Percentiles rank a stretch among this genome's conserved stretches.
Conservation (phyloP, 805 yeast genomes). For the Ogataea philodendri region DNA sequence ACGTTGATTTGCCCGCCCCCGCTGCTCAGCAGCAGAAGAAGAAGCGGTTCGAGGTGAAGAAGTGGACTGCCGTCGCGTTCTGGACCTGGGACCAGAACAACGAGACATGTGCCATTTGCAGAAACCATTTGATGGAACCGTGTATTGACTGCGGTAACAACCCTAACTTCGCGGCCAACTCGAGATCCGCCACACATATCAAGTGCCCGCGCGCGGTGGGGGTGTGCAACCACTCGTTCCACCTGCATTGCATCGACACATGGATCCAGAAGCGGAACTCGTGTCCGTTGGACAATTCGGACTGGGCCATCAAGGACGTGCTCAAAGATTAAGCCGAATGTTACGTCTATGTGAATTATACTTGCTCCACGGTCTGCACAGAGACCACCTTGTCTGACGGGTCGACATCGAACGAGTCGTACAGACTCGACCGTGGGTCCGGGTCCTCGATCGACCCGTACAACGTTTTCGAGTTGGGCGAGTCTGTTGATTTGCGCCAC, state of each 20-base stretch:
- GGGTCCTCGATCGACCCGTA: conserved; percentile 3
- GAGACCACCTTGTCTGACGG: conserved; percentile 3
- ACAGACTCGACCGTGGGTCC: conserved; percentile 1
- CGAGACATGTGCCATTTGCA: conserved; percentile 96
- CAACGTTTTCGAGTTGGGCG: not conserved
- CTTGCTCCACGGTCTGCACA: conserved; percentile 3
- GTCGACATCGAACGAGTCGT: conserved; percentile 2
- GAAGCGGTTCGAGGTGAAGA: conserved; percentile 87
- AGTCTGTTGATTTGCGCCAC: too few relatives aligned
- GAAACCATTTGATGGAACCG: conserved; percentile 97
- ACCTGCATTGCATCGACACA: conserved; percentile 90
- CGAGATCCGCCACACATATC: conserved; percentile 16
- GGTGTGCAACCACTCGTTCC: conserved; percentile 96
- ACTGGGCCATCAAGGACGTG: conserved; percentile 55
- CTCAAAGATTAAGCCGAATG: conserved; percentile 24
- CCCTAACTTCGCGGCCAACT: conserved; percentile 45
- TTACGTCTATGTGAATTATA: conserved; percentile 1
- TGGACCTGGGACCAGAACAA: conserved; percentile 89
- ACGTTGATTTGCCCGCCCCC: conserved; percentile 25
- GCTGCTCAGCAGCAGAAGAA: conserved; percentile 37
- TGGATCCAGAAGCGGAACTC: conserved; percentile 95
- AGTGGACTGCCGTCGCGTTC: conserved; percentile 99
- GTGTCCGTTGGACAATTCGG: conserved; percentile 93
- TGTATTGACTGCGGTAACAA: conserved; percentile 87
- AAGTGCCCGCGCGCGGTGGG: conserved; percentile 96